Percentiles rank a stretch among this genome's conserved stretches.
These are phyloP conservation scores for Coffea canephora DNA, from an alignment of 257 asterid genomes.

Conservation along the genomic window DNA sequence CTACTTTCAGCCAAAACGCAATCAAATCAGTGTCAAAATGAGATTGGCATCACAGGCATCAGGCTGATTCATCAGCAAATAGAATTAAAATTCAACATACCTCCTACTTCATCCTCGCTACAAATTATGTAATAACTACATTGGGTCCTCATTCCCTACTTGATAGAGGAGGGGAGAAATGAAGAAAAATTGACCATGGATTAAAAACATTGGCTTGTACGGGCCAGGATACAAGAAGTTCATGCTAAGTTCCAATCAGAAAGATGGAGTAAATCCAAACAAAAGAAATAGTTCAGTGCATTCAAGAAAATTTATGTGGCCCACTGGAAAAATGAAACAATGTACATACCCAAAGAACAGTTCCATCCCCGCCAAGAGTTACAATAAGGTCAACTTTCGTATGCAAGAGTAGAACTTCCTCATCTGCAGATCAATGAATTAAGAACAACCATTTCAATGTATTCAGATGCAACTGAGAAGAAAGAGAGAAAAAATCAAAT, in stretches of 20 bases:
- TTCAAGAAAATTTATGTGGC: not conserved
- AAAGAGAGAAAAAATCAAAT: not conserved
- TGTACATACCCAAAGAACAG: conserved; percentile 91
- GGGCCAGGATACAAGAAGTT: not conserved
- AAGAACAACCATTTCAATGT: not conserved
- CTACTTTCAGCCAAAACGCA: not conserved
- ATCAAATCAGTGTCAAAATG: not conserved
- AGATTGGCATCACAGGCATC: not conserved
- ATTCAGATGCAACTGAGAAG: conserved; percentile 2
- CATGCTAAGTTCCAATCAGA: not conserved
- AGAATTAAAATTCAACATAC: not conserved
- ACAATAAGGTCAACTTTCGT: conserved; percentile 85
- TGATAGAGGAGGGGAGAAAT: not conserved
- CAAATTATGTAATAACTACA: not conserved
- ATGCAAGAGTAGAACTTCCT: conserved; percentile 71
- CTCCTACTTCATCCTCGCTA: not conserved
- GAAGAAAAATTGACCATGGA: not conserved
- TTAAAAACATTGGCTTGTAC: not conserved
- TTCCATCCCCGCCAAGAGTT: conserved; percentile 98
- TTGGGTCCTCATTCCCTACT: not conserved
- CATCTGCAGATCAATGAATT: conserved; percentile 41
- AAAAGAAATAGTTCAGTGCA: not conserved
- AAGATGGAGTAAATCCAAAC: not conserved
- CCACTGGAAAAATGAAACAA: conserved; percentile 3
- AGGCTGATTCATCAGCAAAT: not conserved